Base-by-base conservation (phyloP, 73 alveolate species). In the Paramecium octaurelia region DNA sequence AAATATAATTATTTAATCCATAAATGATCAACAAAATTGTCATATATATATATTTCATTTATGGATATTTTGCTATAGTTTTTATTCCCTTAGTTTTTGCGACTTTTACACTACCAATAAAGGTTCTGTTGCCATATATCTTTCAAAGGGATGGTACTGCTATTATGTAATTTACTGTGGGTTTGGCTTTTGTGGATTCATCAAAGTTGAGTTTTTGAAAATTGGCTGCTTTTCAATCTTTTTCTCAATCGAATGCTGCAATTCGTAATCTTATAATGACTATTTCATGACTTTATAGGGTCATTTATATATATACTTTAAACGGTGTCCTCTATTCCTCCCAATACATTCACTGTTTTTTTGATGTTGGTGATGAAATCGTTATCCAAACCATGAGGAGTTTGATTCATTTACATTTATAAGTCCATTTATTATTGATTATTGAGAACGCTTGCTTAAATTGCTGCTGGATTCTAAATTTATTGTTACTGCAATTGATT, bases 301-400 rank as follows among this genome's bases (percentile, higher is more conserved):
- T 12, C 16, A 21, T 9, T 24, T 71, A 71, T 48, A 48, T 12
- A 23, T 12, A 23, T 71, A 71, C 86, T 36, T 71, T 29, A 18
- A 20, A 71, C 86, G 9, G 86, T 71, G 12, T 71, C 86, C 60
- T 71, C 86, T 4, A 71, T 71, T 11, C 58, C 86, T 23, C 86
- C 58, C 6, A 71, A 34, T 24, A 34, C 86, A 71, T 71, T 71
- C 12, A 71, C 58, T 21, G 59, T 71, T 34, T 71, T 71, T 34
- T 71, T 71, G 21, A 71, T 71, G 6, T 71, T 71, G 24, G 18
- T 36, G 4, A 34, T 34, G 29, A 71, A 71, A 34, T 29, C 86
- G 12, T 14, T 34, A 21, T 71, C 86, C 31, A 59, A 59, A 59
- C 77, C 24, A 59, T 21, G 9, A 24, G 77, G 24, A 0, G 77